Percentiles rank a stretch among this genome's conserved stretches.
These are phyloP conservation scores for Teratosphaeria gauchensis DNA, from an alignment of 2,329 filamentous ascomycete species.

Conservation along the genomic window DNA sequence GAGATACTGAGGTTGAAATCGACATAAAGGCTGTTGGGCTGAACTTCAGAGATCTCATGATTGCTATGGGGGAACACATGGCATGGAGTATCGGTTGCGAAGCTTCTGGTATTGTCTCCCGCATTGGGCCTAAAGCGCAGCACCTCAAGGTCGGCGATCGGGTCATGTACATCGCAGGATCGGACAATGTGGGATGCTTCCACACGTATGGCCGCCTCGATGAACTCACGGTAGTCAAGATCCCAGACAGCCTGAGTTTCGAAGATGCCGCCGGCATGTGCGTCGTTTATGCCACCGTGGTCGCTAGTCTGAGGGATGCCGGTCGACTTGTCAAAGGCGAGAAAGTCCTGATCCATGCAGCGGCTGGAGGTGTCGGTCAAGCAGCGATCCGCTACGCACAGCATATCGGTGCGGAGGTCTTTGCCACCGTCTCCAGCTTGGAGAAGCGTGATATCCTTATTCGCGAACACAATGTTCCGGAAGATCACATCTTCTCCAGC, in stretches of 20 bases:
- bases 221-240: background rate
- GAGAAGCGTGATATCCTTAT: constrained; percentile 15
- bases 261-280: background rate
- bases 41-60: constrained; percentile 14
- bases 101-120: background rate
- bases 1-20: constrained; percentile 12
- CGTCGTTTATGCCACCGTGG: background rate
- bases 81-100: background rate
- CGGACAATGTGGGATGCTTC: background rate
- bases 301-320: background rate
- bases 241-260: background rate
- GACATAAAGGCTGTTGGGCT: constrained; percentile 11
- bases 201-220: background rate
- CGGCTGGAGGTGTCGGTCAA: constrained; percentile 13
- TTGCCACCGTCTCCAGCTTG: constrained; percentile 13
- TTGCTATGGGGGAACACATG: constrained; percentile 7
- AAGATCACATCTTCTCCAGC: constrained; percentile 22
- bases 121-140: background rate
- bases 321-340: background rate
- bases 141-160: background rate
- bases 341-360: background rate
- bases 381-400: constrained; percentile 14
- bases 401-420: constrained; percentile 15
- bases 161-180: background rate
- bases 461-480: constrained; percentile 13